Evolutionary conservation across 1,284 basidiomycete genomes (phyloP), one percentile per base, ranked within the genome.

Genomic region (Irpex sp.): DNA sequence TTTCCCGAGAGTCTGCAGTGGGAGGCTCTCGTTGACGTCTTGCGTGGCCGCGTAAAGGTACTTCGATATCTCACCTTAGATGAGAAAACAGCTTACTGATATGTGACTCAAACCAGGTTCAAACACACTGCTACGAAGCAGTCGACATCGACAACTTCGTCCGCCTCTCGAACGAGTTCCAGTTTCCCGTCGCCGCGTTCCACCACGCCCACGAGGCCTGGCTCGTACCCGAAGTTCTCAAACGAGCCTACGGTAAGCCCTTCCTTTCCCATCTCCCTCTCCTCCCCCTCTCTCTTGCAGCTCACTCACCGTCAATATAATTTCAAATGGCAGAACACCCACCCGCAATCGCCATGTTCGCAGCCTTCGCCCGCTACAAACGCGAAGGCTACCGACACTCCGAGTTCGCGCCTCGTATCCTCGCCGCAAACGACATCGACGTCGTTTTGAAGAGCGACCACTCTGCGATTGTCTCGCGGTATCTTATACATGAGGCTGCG

Each of bases 401-500:
- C 1, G 89, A 92, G 65, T 94, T 89, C 68, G 90, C 90, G 0
- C 83, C 90, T 21, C 82, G 85, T 45, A 83, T 94, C 57, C 79
- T 95, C 2, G 80, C 86, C 4, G 80, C 88, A 52, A 74, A 84
- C 51, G 87, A 87, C 2, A 71, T 93, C 39, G 77, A 79, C 12
- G 87, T 94, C 9, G 75, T 86, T 21, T 83, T 90, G 81, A 89
- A 90, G 80, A 85, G 82, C n/a, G 89, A 91, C 71, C 88, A 90
- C 65, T 81, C 84, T 0, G 87, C 81, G 2, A 67, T 88, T 19
- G 80, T 87, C 61, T 85, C 85, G 33, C 77, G 90, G 10, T 84
- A 83, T 69, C 78, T 92, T 10, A 68, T 90, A 18, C 85, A 83
- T 67, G 89, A 92, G 70, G 90, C 89, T 0, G 84, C 85, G 35